phyloP scores from a whole-genome alignment of 306 rosid genomes.

The Begonia fuchsioides region DNA sequence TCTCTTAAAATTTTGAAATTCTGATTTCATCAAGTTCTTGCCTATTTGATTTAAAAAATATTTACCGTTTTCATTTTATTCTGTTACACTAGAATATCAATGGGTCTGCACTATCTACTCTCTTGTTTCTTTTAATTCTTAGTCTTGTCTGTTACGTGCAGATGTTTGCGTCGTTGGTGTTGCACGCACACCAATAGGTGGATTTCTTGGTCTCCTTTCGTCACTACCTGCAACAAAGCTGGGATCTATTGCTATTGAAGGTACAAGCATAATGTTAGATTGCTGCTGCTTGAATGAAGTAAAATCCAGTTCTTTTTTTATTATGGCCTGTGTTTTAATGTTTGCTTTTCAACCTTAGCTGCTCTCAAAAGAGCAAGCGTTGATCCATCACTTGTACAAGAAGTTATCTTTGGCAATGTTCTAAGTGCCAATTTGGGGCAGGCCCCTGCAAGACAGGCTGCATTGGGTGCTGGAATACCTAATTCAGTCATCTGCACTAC shows the following conservation, averaged over 20 bases:
- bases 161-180: slow-evolving; percentile 96
- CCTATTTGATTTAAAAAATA: no score
- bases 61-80: no score
- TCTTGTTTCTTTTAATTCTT: slow-evolving; percentile 1
- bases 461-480: slow-evolving; percentile 89
- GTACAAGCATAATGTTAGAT: slow-evolving; percentile 18
- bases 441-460: slow-evolving; percentile 99
- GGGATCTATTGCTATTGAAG: slow-evolving; percentile 78
- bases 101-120: neutral
- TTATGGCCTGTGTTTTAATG: neutral
- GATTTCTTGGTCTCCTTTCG: slow-evolving; percentile 75
- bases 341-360: slow-evolving; percentile 26
- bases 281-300: slow-evolving; percentile 4
- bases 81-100: no score
- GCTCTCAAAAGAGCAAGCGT: slow-evolving; percentile 85
- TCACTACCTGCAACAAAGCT: slow-evolving; percentile 81
- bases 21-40: neutral
- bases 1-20: neutral
- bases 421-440: slow-evolving; percentile 97
- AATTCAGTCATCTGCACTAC: slow-evolving; percentile 75
- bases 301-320: neutral
- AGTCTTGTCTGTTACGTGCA: slow-evolving; percentile 18
- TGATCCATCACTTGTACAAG: slow-evolving; percentile 83
- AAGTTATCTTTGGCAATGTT: slow-evolving; percentile 88
- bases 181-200: slow-evolving; percentile 98